phyloP scores from a whole-genome alignment of 495 filamentous ascomycete species.

The Terfezia boudieri region DNA sequence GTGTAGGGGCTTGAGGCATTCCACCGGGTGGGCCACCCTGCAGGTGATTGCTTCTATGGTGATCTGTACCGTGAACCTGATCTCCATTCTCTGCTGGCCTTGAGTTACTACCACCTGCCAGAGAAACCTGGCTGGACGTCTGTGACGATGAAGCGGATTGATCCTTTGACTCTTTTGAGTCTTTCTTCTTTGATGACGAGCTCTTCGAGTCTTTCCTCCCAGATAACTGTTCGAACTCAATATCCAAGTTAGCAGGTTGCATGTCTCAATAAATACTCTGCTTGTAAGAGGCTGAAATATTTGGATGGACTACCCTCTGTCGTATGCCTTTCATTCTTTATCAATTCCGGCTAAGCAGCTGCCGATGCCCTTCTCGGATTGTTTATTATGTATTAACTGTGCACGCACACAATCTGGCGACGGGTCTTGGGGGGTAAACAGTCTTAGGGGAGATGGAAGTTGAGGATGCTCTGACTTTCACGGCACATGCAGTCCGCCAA shows the following conservation, averaged over 20 bases:
- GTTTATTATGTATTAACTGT: background rate
- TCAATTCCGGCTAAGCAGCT: background rate
- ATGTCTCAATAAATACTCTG: constrained; percentile 5
- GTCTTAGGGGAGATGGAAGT: too few relatives aligned
- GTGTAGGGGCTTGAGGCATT: constrained; percentile 35
- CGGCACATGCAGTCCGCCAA: background rate
- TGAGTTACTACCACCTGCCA: constrained; percentile 63
- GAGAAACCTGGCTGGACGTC: constrained; percentile 42
- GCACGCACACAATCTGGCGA: background rate
- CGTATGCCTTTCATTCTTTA: constrained; percentile 88
- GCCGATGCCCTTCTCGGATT: background rate
- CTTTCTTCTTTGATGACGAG: constrained; percentile 78
- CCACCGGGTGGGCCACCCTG: constrained; percentile 24
- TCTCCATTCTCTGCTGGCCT: constrained; percentile 46
- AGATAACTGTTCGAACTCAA: constrained; percentile 50
- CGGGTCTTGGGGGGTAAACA: background rate
- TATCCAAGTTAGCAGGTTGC: constrained; percentile 14
- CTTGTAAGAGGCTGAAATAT: constrained; percentile 8
- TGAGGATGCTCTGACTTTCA: background rate
- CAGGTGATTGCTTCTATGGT: constrained; percentile 21
- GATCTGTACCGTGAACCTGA: constrained; percentile 25
- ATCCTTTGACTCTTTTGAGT: constrained; percentile 33
- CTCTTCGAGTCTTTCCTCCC: constrained; percentile 80
- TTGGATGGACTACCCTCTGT: constrained; percentile 52
- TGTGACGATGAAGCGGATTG: constrained; percentile 37